Evolutionary conservation across 2,329 filamentous ascomycete species (phyloP), one percentile per base, ranked within the genome.

Genomic region (Clarireedia sp.): DNA sequence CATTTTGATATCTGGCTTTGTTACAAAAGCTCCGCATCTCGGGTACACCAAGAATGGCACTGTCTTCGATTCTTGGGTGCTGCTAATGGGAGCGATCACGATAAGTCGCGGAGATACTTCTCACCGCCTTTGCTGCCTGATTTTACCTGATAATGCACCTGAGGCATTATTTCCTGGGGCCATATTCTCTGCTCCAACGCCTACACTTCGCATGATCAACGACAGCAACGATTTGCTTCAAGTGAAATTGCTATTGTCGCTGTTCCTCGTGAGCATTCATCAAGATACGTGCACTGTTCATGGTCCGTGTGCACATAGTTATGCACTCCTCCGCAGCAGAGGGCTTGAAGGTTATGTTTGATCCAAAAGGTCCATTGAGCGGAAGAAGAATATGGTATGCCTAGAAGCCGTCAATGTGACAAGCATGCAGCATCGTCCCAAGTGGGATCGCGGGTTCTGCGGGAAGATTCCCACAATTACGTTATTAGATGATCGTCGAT

Each of bases 1-100:
- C 54, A 55, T 55, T 38, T 52, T 55, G 48, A 46, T 36, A 51
- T 52, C 23, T 52, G 9, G 8, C 12, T n/a, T 40, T 47, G 21
- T 55, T 51, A 52, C 33, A 40, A 37, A 47, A 37, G 40, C 53
- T 40, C 49, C 43, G 53, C 26, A 36, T 23, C 19, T 48, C 26
- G 36, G 17, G 16, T 50, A 43, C 52, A 36, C 24, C 52, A 49
- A 43, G 36, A 43, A 49, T 26, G 23, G 26, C 51, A 19, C 37
- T 43, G 14, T 54, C 44, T 29, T 5, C 29, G 33, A 37, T 26
- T n/a, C 19, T 37, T 12, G 24, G 21, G 8, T 49, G n/a, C 33
- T 43, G 51, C 36, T 41, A 41, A 41, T 45, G 19, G 6, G 38
- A 41, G n/a, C 7, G 19, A n/a, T 17, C 19, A 41, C 6, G n/a